Evolutionary conservation across 2,329 filamentous ascomycete species (phyloP), one percentile per base, ranked within the genome.

Genomic region (Emergomyces africanus): DNA sequence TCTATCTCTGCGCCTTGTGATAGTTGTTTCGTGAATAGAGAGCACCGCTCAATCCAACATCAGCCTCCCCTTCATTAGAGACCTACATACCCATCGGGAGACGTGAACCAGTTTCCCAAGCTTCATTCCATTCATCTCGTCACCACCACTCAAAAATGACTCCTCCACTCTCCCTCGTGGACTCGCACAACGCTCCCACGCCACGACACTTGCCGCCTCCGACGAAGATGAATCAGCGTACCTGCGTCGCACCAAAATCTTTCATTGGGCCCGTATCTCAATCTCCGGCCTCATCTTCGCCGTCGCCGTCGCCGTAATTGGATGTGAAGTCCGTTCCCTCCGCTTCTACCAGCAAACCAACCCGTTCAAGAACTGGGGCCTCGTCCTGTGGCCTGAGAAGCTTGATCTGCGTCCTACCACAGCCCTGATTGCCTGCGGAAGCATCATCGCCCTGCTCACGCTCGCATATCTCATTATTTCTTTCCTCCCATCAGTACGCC

Each of bases 331-430:
- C 6, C 68, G 72, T n/a, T 69, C 74, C 25, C 64, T 74, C n/a
- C 68, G 66, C 3, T 69, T 72, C 54, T 76, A 77, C 61, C 69
- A 69, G 15, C 58, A 61, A 15, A 76, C 75, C 3, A 66, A 66
- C n/a, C 62, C 68, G 23, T 74, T 69, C 60, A 66, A 67, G 9
- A 61, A 65, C 25, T 65, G 67, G 18, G 68, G 70, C 48, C 64
- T 77, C 5, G 66, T 69, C 25, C 66, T 77, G 1, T 77, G 75
- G 75, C 75, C 75, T 3, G 58, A 70, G 59, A 72, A 76, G 59
- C 63, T 77, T 53, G 74, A 77, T 60, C 37, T 74, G 12, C 70
- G 72, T 25, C 74, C 74, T 14, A 73, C 72, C 0, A 66, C 72
- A 20, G 72, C 70, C 18, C 62, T 71, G 0, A 61, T 77, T 39